Evolutionary conservation across 2,329 filamentous ascomycete species (phyloP).

Genomic region (Pleomassaria siparia): DNA sequence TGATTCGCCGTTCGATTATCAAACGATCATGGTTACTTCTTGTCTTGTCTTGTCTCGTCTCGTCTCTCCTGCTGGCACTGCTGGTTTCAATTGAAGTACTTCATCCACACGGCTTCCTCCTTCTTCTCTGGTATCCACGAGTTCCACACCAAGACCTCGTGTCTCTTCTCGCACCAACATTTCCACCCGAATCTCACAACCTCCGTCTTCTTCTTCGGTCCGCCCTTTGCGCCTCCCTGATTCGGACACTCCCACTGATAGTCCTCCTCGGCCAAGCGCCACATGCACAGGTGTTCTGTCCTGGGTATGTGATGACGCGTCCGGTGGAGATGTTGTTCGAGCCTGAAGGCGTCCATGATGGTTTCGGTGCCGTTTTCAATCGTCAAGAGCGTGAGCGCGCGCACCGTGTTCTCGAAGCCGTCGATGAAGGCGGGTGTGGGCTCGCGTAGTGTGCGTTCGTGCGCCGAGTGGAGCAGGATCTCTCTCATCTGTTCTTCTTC

Average conservation of each 20-base stretch:
- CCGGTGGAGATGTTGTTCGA: not conserved
- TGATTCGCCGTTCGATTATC: too few relatives aligned
- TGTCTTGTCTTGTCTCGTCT: too few relatives aligned
- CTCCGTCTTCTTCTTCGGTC: not conserved
- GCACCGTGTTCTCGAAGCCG: too few relatives aligned
- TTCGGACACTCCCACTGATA: not conserved
- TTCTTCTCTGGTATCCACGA: not conserved
- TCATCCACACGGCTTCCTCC: not conserved
- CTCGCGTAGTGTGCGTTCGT: too few relatives aligned
- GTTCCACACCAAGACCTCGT: not conserved
- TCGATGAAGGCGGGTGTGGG: too few relatives aligned
- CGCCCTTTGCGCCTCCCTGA: not conserved
- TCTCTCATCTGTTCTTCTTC: too few relatives aligned
- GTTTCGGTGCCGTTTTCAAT: not conserved
- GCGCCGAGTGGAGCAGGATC: too few relatives aligned
- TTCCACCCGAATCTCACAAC: not conserved
- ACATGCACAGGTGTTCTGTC: not conserved
- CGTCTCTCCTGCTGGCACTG: too few relatives aligned
- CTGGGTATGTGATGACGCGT: not conserved
- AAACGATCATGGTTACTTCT: too few relatives aligned
- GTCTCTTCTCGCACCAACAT: not conserved
- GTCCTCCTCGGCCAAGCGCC: not conserved
- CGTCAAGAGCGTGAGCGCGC: too few relatives aligned
- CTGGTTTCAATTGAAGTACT: too few relatives aligned
- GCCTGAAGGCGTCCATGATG: not conserved